phyloP scores from a whole-genome alignment of 257 asterid species.

The Jasminum sambac region DNA sequence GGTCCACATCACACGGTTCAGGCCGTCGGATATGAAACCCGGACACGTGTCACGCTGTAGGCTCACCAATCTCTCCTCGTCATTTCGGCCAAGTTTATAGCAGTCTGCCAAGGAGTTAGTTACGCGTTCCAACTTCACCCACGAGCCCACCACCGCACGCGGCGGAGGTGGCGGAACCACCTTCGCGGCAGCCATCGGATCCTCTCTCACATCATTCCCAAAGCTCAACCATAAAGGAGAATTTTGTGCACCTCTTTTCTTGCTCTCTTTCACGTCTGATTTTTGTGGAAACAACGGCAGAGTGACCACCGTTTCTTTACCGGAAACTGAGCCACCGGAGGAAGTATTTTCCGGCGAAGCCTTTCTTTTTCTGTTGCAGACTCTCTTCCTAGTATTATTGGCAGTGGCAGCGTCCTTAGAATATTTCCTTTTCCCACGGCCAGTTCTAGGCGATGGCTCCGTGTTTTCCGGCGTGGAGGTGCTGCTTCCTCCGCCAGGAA shows the following conservation, averaged over 20 bases:
- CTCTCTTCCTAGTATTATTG: conserved; percentile 2
- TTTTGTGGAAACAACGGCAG: conserved; percentile 50
- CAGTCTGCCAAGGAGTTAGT: conserved; percentile 44
- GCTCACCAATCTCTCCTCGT: conserved; percentile 45
- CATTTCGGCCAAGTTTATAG: conserved; percentile 40
- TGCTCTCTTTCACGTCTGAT: neutral
- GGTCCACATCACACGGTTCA: conserved; percentile 55
- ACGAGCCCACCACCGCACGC: conserved; percentile 35
- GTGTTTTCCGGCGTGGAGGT: conserved; percentile 23
- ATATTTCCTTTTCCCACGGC: conserved; percentile 34
- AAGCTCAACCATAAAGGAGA: conserved; percentile 53
- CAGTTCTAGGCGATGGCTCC: neutral
- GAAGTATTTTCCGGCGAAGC: conserved; percentile 33
- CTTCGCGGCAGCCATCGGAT: conserved; percentile 12
- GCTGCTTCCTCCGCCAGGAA: conserved; percentile 24
- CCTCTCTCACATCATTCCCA: conserved; percentile 23
- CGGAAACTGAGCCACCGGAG: conserved; percentile 37
- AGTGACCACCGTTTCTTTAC: conserved; percentile 36
- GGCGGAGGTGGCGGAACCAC: conserved; percentile 8
- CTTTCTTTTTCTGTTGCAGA: conserved; percentile 31
- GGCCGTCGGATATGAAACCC: conserved; percentile 57
- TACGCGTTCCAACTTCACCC: conserved; percentile 55
- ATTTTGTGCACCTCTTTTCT: neutral
- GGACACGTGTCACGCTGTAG: conserved; percentile 77
- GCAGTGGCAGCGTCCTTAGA: conserved; percentile 26